Evolutionary conservation across 1,139 yeast genomes (phyloP), one percentile per base, ranked within the genome.

Genomic region (Suzukiozyma palmioleophila): DNA sequence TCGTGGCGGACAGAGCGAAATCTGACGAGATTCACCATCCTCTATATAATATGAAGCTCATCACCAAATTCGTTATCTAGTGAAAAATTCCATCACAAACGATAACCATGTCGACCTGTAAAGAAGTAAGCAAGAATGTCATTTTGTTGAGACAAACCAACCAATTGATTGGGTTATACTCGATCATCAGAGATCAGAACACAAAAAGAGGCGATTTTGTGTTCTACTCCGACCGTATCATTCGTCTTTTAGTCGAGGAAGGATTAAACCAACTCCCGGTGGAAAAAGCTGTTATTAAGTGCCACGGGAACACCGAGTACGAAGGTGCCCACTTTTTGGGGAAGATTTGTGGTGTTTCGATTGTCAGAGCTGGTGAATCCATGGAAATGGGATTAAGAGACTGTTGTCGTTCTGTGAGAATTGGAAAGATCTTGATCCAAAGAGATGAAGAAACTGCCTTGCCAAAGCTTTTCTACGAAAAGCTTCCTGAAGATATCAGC

Each of bases 321-420:
- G 72, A 77, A 6, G 98, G 98, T n/a, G 83, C 84, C 43, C 72
- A 73, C 44, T 90, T 90, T 61, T 68, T 81, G 56, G 97, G 97
- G 35, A 89, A 87, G 64, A 90, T 92, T 44, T 92, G 97, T 62
- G 98, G 98, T 46, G 98, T 92, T 26, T 87, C 96, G 14, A 92
- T 92, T 56, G 95, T 92, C 55, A 77, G 98, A 57, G 98, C 98
- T 7, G 98, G 98, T 48, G 98, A 92, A 64, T 83, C 95, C 33
- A 92, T 92, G 98, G 98, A 92, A 64, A 95, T 88, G 75, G 98
- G 97, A 16, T 72, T 92, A 48, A 79, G 98, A 59, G 97, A 71
- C 66, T 87, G 97, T 65, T 89, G 97, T 61, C 77, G 98, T 52
- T 84, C 95, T 8, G 98, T 92, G 33, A 77, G 97, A 58, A 86